Evolutionary conservation across 106 monocot genomes (phyloP).

Genomic region (Agapanthus africanus): DNA sequence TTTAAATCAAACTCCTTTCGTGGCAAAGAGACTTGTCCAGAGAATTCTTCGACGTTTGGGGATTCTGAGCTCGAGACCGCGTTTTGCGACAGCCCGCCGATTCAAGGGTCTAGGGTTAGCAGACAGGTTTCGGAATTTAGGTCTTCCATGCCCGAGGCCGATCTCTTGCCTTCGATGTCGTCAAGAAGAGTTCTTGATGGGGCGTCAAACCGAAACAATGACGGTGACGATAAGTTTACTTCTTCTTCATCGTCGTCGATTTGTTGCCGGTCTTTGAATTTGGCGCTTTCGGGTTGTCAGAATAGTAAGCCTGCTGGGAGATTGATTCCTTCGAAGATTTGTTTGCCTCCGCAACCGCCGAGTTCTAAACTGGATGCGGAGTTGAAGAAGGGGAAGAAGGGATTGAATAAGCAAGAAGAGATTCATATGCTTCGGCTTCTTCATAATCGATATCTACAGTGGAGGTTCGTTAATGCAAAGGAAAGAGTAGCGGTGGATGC

Average conservation of each 20-base stretch:
- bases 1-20: neutral
- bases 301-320: neutral
- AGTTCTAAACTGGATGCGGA: slow-evolving; percentile 23
- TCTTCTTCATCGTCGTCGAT: slow-evolving; percentile 19
- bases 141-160: slow-evolving; percentile 56
- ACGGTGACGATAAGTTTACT: neutral
- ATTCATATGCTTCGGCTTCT: slow-evolving; percentile 47
- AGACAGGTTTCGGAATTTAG: slow-evolving; percentile 29
- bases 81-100: slow-evolving; percentile 66
- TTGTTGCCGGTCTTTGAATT: slow-evolving; percentile 54
- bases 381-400: slow-evolving; percentile 39
- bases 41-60: slow-evolving; percentile 12
- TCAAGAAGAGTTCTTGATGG: slow-evolving; percentile 19
- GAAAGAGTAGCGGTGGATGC: slow-evolving; percentile 20
- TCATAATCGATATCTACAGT: slow-evolving; percentile 52
- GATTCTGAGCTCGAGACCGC: slow-evolving; percentile 30
- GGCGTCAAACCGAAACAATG: neutral
- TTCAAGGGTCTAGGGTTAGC: slow-evolving; percentile 16
- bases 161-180: slow-evolving; percentile 24
- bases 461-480: slow-evolving; percentile 73
- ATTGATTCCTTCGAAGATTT: slow-evolving; percentile 8
- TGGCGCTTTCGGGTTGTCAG: slow-evolving; percentile 25
- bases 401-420: slow-evolving; percentile 37
- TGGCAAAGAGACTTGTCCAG: slow-evolving; percentile 8
- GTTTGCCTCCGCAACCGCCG: slow-evolving; percentile 18